Evolutionary conservation across 176 grass and related monocot species (phyloP).

Genomic region (Avena eriantha): DNA sequence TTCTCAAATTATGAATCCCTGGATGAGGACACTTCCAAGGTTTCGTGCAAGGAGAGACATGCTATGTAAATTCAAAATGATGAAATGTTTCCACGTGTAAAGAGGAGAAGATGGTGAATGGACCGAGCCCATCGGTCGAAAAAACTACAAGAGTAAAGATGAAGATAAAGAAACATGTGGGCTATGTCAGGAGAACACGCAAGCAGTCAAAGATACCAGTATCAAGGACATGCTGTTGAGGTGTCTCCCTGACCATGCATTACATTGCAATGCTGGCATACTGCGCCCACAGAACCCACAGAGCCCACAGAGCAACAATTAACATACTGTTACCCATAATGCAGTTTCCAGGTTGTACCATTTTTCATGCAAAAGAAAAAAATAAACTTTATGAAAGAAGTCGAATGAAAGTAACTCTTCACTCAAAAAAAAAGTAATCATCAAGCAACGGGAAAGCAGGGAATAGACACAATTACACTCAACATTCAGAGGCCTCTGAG

Average conservation of each 20-base stretch:
- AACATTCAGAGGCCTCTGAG: no score
- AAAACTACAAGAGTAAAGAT: background rate
- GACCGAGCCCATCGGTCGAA: background rate
- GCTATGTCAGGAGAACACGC: constrained; percentile 32
- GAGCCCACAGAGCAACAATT: constrained; percentile 29
- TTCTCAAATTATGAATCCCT: no score
- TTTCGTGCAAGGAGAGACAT: no score
- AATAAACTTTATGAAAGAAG: constrained; percentile 3
- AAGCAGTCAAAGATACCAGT: constrained; percentile 54
- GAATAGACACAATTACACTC: background rate
- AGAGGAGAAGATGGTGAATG: background rate
- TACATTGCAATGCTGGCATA: background rate
- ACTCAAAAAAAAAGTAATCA: background rate
- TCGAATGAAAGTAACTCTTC: constrained; percentile 20
- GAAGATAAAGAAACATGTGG: constrained; percentile 30
- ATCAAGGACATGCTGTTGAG: constrained; percentile 25
- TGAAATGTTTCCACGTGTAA: background rate
- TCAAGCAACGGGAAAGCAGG: background rate
- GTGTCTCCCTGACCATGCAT: constrained; percentile 8
- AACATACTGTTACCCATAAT: constrained; percentile 39
- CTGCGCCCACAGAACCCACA: constrained; percentile 16
- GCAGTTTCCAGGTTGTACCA: constrained; percentile 5
- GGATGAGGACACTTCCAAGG: no score
- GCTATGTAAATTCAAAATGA: background rate
- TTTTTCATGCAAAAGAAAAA: background rate